These are phyloP conservation scores for Ogataea saltuana DNA, from an alignment of 805 yeast species.

Conservation along the genomic window DNA sequence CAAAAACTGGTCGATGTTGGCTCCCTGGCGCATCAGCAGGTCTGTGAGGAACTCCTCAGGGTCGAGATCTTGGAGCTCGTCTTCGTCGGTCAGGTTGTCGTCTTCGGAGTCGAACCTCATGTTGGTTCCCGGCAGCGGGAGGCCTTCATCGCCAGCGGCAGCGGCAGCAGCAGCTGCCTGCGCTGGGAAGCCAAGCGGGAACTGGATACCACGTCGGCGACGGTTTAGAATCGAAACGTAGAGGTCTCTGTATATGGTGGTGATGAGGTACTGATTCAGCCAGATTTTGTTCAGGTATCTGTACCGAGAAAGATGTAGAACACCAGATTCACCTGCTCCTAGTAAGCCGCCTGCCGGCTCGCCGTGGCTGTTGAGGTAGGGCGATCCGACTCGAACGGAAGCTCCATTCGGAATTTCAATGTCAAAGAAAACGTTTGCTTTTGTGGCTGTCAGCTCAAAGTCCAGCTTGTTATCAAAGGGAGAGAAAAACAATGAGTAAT, in stretches of 20 bases:
- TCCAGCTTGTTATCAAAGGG: slow-evolving; percentile 29
- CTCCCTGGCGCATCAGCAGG: slow-evolving; percentile 19
- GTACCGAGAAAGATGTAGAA: slow-evolving; percentile 54
- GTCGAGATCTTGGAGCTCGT: slow-evolving; percentile 10
- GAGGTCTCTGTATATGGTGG: slow-evolving; percentile 19
- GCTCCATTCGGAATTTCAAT: slow-evolving; percentile 26
- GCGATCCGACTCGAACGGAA: slow-evolving; percentile 48
- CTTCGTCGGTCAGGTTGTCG: slow-evolving; percentile 20
- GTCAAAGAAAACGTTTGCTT: slow-evolving; percentile 30
- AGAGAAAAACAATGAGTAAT: slow-evolving; percentile 27
- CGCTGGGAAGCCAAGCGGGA: slow-evolving; percentile 11
- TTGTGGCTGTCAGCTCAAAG: slow-evolving; percentile 26
- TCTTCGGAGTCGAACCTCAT: slow-evolving; percentile 20
- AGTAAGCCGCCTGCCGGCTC: slow-evolving; percentile 61
- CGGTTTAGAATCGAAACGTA: slow-evolving; percentile 10
- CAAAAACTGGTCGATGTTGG: slow-evolving; percentile 12
- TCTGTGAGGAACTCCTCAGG: slow-evolving; percentile 22
- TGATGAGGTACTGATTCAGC: slow-evolving; percentile 47
- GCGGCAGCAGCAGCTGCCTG: slow-evolving; percentile 17
- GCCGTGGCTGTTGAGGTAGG: slow-evolving; percentile 74
- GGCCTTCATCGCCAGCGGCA: background rate
- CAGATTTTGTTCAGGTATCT: slow-evolving; percentile 57
- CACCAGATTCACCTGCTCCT: slow-evolving; percentile 56
- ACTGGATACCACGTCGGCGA: slow-evolving; percentile 13
- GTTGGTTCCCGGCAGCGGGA: background rate